Conservation (phyloP, 768 basidiomycete genomes). For the Gymnopilus dilepis region DNA sequence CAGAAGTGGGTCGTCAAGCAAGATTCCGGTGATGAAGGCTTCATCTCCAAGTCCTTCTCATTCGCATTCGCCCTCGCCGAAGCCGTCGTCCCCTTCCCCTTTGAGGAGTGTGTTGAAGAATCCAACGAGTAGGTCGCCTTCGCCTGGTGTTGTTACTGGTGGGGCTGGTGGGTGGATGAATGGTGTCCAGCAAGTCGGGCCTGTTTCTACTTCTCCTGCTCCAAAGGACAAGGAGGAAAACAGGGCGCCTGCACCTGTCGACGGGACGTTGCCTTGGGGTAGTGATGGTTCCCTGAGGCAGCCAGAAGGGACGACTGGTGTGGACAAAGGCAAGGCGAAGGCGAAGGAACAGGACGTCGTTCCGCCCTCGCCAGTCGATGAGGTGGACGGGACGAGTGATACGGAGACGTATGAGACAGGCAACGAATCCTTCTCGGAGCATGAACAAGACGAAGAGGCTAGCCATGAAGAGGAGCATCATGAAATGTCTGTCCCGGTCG, state of each 20-base stretch:
- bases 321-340: constrained; percentile 23
- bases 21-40: no score
- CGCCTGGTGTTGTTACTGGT: constrained; percentile 44
- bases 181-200: background rate
- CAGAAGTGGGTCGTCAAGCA: no score
- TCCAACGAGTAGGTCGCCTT: constrained; percentile 50
- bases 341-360: constrained; percentile 16
- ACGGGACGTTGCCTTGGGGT: constrained; percentile 17
- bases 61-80: constrained; percentile 18
- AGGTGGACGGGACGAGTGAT: constrained; percentile 37
- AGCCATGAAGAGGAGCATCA: background rate
- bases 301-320: background rate
- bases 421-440: constrained; percentile 27
- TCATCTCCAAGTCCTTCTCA: no score
- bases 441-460: background rate
- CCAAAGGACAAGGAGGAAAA: background rate
- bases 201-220: background rate
- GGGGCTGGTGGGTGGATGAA: background rate
- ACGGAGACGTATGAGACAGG: constrained; percentile 68
- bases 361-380: constrained; percentile 20
- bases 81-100: constrained; percentile 49
- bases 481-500: background rate
- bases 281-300: constrained; percentile 3
- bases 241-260: constrained; percentile 12
- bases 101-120: constrained; percentile 68